Evolutionary conservation across 2,329 filamentous ascomycete species (phyloP).

Genomic region (Thyridium curvatum): DNA sequence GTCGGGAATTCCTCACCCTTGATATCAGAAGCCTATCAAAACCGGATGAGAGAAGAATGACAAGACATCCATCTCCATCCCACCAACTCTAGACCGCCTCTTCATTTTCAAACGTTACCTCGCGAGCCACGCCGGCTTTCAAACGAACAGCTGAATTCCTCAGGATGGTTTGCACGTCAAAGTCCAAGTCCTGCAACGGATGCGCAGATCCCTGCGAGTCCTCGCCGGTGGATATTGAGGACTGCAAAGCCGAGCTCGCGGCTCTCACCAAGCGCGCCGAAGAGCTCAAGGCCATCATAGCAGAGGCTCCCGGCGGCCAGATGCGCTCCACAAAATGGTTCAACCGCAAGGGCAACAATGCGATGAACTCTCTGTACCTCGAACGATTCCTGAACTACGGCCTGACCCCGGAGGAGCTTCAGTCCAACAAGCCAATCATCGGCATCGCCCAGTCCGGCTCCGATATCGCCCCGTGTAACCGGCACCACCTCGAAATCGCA

Average conservation of each 20-base stretch:
- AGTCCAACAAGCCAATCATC: conserved; percentile 42
- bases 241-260: conserved; percentile 15
- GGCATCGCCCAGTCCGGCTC: conserved; percentile 46
- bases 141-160: too few relatives aligned
- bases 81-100: too few relatives aligned
- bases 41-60: too few relatives aligned
- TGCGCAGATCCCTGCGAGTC: too few relatives aligned
- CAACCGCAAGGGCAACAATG: conserved; percentile 26
- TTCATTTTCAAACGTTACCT: too few relatives aligned
- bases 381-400: conserved; percentile 45
- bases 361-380: conserved; percentile 30
- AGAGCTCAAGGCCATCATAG: conserved; percentile 14
- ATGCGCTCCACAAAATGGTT: conserved; percentile 38
- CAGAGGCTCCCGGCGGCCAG: conserved; percentile 3
- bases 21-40: too few relatives aligned
- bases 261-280: conserved; percentile 11
- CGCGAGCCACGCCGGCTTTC: too few relatives aligned
- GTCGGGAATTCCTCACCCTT: too few relatives aligned
- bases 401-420: conserved; percentile 39
- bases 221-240: conserved; percentile 14
- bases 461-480: conserved; percentile 43
- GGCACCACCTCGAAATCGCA: conserved; percentile 39
- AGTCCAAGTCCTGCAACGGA: too few relatives aligned
- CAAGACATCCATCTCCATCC: too few relatives aligned
- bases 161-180: too few relatives aligned